Evolutionary conservation across 2,329 filamentous ascomycete genomes (phyloP), one percentile per base, ranked within the genome.

Genomic region (Pochonia chlamydosporia): DNA sequence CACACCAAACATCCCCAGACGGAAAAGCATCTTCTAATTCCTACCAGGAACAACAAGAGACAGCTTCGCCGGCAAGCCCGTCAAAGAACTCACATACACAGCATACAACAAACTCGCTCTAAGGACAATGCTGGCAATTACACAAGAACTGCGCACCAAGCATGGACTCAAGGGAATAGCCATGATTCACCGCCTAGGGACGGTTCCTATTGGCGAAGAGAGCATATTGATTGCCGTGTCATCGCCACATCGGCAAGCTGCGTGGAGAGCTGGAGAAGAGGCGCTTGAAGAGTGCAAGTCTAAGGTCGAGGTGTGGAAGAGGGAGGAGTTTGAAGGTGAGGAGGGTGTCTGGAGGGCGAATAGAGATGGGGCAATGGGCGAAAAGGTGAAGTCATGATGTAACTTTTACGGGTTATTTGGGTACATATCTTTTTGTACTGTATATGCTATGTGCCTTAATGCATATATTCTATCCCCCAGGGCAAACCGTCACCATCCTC

Each of bases 301-400:
- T 47, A 82, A 76, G 54, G 89, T 89, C n/a, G 93, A 99, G 72
- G 84, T 99, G 36, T 96, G 92, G 92, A 96, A 96, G 70, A 74
- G 82, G 54, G 92, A 97, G 70, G 86, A 89, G 63, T 96, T 96
- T 72, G 81, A 78, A 40, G 85, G 79, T 1, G 85, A 82, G 20
- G 84, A 86, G 53, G 87, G 84, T 6, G 78, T 93, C 39, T 96
- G 91, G 91, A 84, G 89, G 68, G 89, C 87, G 51, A 96, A 96
- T 68, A 71, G 84, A 54, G 90, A 95, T 67, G 87, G 86, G 9
- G 71, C 74, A 50, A 66, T 70, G 41, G 85, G 82, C 6, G 70
- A 74, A 39, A 72, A 65, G 55, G 64, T 78, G 49, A 58, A 39
- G 16, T 23, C 35, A 23, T 39, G 35, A 39, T 23, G 2, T 10